A percentile compares a stretch with the other conserved stretches of the same genome.
Evolutionary conservation across 208 protist species (phyloP).

Genomic region (Leishmania gerbilli): DNA sequence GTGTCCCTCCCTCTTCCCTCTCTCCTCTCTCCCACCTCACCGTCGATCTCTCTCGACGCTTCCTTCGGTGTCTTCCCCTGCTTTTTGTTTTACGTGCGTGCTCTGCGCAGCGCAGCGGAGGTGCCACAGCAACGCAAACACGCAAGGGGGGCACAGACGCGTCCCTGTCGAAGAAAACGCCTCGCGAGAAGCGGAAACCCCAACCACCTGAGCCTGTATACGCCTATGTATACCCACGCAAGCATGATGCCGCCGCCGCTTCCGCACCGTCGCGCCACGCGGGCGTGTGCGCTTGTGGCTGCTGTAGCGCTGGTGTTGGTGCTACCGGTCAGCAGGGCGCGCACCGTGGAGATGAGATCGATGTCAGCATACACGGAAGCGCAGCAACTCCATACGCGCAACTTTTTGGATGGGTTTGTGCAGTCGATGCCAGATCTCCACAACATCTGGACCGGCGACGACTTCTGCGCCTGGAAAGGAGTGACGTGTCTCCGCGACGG

Average conservation of each 20-base stretch:
- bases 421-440: conserved; percentile 9
- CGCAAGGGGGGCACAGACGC: neutral
- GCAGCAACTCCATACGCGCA: conserved; percentile 15
- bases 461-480: conserved; percentile 17
- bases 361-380: conserved; percentile 1
- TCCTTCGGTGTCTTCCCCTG: too few species aligned
- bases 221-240: neutral
- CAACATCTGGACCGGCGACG: conserved; percentile 3
- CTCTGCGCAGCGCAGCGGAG: neutral
- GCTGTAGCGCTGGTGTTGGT: neutral
- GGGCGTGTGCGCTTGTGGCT: conserved; percentile 2
- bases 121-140: too few species aligned
- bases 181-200: neutral
- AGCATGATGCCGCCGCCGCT: neutral
- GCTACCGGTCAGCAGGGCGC: neutral
- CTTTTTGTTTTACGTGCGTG: too few species aligned
- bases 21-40: neutral
- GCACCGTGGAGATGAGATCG: neutral
- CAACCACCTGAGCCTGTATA: neutral
- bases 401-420: conserved; percentile 5
- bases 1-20: neutral
- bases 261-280: neutral
- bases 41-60: neutral
- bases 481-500: neutral
- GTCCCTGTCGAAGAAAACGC: neutral